Evolutionary conservation across 2,329 filamentous ascomycete genomes (phyloP).

Genomic region (Sarocladiaceae sp.): DNA sequence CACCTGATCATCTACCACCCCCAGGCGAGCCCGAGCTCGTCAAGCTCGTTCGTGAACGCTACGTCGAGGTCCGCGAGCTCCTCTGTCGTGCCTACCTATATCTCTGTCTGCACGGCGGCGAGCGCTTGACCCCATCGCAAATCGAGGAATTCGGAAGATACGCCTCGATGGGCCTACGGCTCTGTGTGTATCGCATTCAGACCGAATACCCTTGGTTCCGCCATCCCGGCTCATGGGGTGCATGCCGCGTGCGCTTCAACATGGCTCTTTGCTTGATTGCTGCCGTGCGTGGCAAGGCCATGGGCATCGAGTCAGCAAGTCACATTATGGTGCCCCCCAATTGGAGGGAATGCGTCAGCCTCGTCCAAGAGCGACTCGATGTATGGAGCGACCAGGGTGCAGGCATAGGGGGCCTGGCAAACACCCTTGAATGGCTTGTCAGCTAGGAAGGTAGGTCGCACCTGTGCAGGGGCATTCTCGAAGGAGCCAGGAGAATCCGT

Average conservation of each 20-base stretch:
- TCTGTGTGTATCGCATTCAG: conserved; percentile 14
- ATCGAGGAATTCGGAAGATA: conserved; percentile 12
- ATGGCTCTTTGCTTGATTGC: conserved; percentile 15
- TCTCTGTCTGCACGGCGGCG: conserved; percentile 14
- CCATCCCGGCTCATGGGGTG: conserved; percentile 15
- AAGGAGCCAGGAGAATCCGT: too few relatives aligned
- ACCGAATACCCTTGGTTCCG: conserved; percentile 15
- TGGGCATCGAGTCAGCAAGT: conserved; percentile 11
- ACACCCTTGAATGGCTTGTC: conserved; percentile 11
- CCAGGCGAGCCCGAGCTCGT: conserved; percentile 14
- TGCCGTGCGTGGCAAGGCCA: conserved; percentile 12
- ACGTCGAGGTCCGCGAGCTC: conserved; percentile 15
- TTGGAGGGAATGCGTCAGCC: conserved; percentile 14
- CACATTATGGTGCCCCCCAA: conserved; percentile 12
- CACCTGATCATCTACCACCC: conserved; percentile 12
- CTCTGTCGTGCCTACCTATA: conserved; percentile 15
- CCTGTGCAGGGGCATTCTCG: too few relatives aligned
- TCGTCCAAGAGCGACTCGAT: conserved; percentile 13
- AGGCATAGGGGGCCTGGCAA: conserved; percentile 12
- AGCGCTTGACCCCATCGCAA: conserved; percentile 13
- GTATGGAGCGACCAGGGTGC: conserved; percentile 15
- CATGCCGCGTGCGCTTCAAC: conserved; percentile 15
- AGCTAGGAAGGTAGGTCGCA: conserved; percentile 7
- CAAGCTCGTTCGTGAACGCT: conserved; percentile 15
- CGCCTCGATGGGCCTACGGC: conserved; percentile 12